These are phyloP conservation scores for Amorphotheca resinae DNA, from an alignment of 495 filamentous ascomycete species.

Conservation along the genomic window DNA sequence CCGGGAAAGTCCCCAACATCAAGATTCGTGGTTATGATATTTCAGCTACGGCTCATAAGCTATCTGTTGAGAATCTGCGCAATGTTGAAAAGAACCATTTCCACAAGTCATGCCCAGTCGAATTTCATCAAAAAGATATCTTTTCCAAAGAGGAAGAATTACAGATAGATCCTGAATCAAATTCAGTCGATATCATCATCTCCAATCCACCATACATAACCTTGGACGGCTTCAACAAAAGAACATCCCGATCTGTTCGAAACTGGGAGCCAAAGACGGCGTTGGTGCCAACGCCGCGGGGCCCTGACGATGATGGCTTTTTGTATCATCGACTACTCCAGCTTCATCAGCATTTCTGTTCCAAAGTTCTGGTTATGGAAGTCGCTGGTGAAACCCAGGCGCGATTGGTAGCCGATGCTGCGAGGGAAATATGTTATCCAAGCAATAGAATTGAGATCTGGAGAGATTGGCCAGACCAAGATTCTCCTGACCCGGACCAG, in stretches of 20 bases:
- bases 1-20: conserved; percentile 10
- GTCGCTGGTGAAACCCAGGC: conserved; percentile 50
- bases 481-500: neutral
- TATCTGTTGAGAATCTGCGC: conserved; percentile 52
- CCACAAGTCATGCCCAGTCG: neutral
- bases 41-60: conserved; percentile 42
- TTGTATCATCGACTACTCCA: conserved; percentile 37
- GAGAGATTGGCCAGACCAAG: conserved; percentile 33
- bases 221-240: conserved; percentile 34
- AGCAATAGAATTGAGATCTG: conserved; percentile 34
- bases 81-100: conserved; percentile 27
- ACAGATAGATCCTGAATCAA: neutral
- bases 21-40: conserved; percentile 43
- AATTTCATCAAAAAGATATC: conserved; percentile 35
- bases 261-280: conserved; percentile 68
- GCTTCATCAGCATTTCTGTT: conserved; percentile 13
- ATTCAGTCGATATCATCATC: conserved; percentile 55
- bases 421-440: conserved; percentile 6
- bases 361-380: conserved; percentile 41
- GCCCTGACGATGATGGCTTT: conserved; percentile 33
- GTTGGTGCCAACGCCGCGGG: conserved; percentile 44
- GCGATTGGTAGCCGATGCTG: conserved; percentile 36
- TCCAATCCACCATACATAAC: conserved; percentile 93
- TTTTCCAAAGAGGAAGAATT: conserved; percentile 34
- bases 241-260: conserved; percentile 60